Conservation (phyloP, 1,139 yeast genomes). For the Pichia sp. region DNA sequence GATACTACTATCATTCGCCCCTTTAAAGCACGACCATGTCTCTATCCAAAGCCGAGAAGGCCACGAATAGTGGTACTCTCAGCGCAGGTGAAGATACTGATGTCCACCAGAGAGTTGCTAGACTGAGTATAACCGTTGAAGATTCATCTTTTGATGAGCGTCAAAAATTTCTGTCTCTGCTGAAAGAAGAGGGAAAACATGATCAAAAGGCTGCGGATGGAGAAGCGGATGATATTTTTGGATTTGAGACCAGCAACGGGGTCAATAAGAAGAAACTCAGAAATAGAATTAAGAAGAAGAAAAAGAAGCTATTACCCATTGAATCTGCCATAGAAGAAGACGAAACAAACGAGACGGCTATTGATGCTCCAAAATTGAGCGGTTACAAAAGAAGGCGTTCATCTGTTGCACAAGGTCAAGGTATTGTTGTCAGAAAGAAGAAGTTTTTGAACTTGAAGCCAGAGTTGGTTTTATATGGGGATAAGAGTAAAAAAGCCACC, state of each 20-base stretch:
- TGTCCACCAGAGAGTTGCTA: slow-evolving; percentile 22
- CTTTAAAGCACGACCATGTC: too few species aligned
- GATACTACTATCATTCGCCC: too few species aligned
- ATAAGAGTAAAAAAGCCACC: slow-evolving; percentile 25
- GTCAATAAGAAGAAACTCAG: background rate
- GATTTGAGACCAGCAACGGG: background rate
- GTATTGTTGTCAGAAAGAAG: slow-evolving; percentile 23
- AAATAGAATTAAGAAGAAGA: background rate
- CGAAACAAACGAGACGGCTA: background rate
- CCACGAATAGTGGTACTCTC: too few species aligned
- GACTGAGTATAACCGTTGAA: slow-evolving; percentile 23
- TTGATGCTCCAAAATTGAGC: background rate
- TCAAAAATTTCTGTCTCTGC: slow-evolving; percentile 14
- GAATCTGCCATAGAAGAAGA: slow-evolving; percentile 2
- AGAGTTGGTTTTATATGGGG: slow-evolving; percentile 11
- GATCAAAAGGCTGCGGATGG: slow-evolving; percentile 2
- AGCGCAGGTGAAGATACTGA: background rate
- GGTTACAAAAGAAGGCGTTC: slow-evolving; percentile 32
- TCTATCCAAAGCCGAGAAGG: too few species aligned
- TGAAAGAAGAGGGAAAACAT: slow-evolving; percentile 5
- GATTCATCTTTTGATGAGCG: slow-evolving; percentile 15
- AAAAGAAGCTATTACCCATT: background rate
- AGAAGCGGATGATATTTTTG: slow-evolving; percentile 4
- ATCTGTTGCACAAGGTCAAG: slow-evolving; percentile 29
- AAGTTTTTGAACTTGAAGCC: slow-evolving; percentile 29